A percentile compares a stretch with the other conserved stretches of the same genome.
phyloP scores from a whole-genome alignment of 148 eudicot species.

The Gaultheria prostrata region DNA sequence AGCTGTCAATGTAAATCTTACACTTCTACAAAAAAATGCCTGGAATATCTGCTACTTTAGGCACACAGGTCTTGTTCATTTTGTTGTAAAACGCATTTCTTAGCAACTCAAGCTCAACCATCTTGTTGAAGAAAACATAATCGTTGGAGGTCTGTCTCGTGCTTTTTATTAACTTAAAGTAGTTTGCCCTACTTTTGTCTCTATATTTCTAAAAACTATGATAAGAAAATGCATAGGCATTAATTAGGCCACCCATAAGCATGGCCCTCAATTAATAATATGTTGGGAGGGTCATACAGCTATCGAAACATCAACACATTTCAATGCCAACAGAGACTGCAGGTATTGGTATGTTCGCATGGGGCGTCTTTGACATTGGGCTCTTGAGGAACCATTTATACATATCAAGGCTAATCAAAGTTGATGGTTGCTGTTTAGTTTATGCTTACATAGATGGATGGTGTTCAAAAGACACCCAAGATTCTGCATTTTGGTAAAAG shows the following conservation, averaged over 20 bases:
- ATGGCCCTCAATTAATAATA: background rate
- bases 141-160: background rate
- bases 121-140: background rate
- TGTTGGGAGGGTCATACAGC: background rate
- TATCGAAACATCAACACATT: background rate
- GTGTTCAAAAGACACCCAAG: background rate
- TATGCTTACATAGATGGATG: no score
- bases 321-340: background rate
- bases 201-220: background rate
- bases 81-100: background rate
- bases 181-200: background rate
- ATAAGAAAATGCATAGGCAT: background rate
- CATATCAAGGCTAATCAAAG: background rate
- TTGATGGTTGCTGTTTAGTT: background rate
- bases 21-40: background rate
- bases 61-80: background rate
- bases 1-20: background rate
- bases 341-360: background rate
- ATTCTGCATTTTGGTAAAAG: background rate
- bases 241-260: background rate
- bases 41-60: background rate
- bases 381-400: background rate
- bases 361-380: background rate
- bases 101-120: background rate
- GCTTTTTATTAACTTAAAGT: background rate